These are phyloP conservation scores for Auriscalpium vulgare DNA, from an alignment of 768 basidiomycete genomes.

Conservation along the genomic window DNA sequence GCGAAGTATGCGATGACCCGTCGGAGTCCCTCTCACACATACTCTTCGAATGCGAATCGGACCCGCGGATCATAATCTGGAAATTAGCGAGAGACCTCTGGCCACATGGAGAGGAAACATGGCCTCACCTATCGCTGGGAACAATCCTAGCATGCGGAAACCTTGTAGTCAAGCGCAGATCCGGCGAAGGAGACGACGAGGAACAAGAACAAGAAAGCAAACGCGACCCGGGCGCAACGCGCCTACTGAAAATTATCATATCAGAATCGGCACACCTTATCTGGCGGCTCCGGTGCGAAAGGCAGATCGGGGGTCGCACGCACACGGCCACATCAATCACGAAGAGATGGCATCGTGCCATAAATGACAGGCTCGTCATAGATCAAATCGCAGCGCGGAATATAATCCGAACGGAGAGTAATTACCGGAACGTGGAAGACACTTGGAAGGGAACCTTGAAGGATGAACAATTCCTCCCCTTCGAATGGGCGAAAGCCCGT, in stretches of 20 bases:
- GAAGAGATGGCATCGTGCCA: background rate
- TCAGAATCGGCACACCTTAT: slow-evolving; percentile 1
- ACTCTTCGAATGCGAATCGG: background rate
- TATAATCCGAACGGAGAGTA: background rate
- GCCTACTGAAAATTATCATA: background rate
- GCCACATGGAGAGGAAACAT: background rate
- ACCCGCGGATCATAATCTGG: background rate
- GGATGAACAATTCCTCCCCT: background rate
- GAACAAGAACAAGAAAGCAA: too few relatives aligned
- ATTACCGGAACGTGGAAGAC: background rate
- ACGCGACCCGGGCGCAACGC: background rate
- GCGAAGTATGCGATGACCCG: background rate
- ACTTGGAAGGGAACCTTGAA: background rate
- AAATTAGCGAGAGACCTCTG: background rate
- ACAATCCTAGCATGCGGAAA: background rate
- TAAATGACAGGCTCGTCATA: background rate
- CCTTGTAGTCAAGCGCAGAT: background rate
- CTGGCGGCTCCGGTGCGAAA: slow-evolving; percentile 2
- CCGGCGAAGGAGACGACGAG: background rate
- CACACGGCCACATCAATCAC: background rate
- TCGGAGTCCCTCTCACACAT: background rate
- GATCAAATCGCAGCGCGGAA: background rate
- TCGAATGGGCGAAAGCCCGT: too few relatives aligned
- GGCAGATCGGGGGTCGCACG: background rate
- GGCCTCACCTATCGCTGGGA: background rate